Conservation (phyloP, 2,329 filamentous ascomycete species). For the Cladophialophora immunda region DNA sequence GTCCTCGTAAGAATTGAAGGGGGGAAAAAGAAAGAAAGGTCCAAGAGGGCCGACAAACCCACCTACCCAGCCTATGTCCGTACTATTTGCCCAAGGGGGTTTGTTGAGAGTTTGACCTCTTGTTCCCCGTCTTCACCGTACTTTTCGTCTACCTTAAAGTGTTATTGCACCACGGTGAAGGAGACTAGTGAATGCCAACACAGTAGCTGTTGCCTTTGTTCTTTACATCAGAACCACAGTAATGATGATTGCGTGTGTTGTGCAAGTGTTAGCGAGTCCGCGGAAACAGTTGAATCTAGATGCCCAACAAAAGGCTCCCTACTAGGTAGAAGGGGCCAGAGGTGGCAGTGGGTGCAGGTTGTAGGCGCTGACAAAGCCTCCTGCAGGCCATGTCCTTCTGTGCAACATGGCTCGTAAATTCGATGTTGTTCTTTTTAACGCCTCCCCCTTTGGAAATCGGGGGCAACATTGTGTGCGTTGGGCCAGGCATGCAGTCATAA, state of each 20-base stretch:
- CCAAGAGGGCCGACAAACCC: not conserved
- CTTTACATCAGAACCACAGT: not conserved
- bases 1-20: slow-evolving; percentile 1
- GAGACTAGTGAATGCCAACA: not conserved
- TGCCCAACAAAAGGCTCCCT: not conserved
- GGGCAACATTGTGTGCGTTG: not conserved
- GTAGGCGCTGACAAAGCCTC: slow-evolving; percentile 9
- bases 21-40: slow-evolving; percentile 2
- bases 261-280: not conserved
- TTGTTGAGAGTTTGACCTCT: not conserved
- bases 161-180: not conserved
- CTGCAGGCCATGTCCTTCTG: slow-evolving; percentile 17
- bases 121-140: not conserved
- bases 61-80: not conserved
- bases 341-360: not conserved
- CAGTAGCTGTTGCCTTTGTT: not conserved
- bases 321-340: not conserved
- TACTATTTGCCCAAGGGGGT: not conserved
- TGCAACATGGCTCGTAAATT: slow-evolving; percentile 17
- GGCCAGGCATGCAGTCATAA: not conserved
- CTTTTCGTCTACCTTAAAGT: not conserved
- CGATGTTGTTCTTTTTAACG: not conserved
- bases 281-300: not conserved
- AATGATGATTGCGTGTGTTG: not conserved
- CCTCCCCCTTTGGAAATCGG: not conserved